phyloP scores from a whole-genome alignment of 495 filamentous ascomycete species.

The Letharia lupina region DNA sequence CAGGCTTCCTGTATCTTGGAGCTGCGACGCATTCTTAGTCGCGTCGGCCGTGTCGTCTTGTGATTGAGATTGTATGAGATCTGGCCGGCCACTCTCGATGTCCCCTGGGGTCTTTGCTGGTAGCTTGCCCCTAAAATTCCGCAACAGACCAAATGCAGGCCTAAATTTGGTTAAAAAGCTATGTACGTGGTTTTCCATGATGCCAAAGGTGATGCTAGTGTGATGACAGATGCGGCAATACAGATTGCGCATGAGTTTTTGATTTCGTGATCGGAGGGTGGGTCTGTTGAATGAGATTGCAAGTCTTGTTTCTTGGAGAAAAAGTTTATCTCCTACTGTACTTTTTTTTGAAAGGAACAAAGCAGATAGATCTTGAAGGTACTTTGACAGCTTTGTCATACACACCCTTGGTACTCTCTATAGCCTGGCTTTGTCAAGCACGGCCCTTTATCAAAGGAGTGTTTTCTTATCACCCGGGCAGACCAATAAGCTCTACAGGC shows the following conservation, averaged over 20 bases:
- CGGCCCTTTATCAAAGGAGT: too few relatives aligned
- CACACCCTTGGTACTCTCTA: neutral
- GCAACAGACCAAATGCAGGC: neutral
- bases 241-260: too few relatives aligned
- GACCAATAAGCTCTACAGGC: too few relatives aligned
- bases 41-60: neutral
- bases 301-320: neutral
- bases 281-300: neutral
- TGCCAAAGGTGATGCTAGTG: neutral
- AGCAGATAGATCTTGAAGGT: neutral
- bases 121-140: neutral
- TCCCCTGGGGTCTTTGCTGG: neutral
- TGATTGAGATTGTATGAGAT: neutral
- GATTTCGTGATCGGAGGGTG: accelerated
- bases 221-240: neutral
- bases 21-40: neutral
- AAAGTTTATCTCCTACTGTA: too few relatives aligned
- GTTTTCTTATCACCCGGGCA: too few relatives aligned
- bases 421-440: neutral
- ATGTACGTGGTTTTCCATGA: neutral
- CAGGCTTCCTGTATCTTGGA: neutral
- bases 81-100: neutral
- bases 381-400: neutral
- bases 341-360: too few relatives aligned
- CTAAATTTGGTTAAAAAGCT: neutral